Evolutionary conservation across 73 alveolate genomes (phyloP).

Genomic region (Tetrahymena thermophila): DNA sequence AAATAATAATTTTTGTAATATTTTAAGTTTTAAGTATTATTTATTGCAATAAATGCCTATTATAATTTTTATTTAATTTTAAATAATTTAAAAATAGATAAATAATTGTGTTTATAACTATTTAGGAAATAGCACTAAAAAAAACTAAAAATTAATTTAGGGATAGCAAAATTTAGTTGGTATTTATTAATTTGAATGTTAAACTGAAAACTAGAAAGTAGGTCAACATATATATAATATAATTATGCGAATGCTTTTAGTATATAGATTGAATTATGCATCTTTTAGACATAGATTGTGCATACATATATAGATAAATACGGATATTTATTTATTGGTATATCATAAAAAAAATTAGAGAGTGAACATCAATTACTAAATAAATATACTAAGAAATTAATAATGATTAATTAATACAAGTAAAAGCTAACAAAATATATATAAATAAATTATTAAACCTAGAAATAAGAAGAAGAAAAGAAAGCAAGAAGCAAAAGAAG

Average conservation of each 20-base stretch:
- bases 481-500: not conserved
- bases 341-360: too few species aligned
- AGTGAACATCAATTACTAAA: not conserved
- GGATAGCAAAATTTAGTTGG: not conserved
- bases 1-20: too few species aligned
- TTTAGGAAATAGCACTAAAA: too few species aligned
- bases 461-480: not conserved
- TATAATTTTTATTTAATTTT: too few species aligned
- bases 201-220: not conserved
- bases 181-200: not conserved
- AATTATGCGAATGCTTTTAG: not conserved
- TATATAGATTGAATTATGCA: not conserved
- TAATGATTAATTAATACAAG: not conserved
- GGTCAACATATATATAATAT: not conserved
- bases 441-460: not conserved
- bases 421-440: not conserved
- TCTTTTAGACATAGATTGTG: not conserved
- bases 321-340: not conserved
- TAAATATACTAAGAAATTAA: not conserved
- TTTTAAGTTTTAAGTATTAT: too few species aligned
- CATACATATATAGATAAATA: not conserved
- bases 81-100: not conserved
- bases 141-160: not conserved
- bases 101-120: too few species aligned
- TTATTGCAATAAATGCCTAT: not conserved